Base-by-base conservation (phyloP, 768 basidiomycete species). In the Amanita rubescens region DNA sequence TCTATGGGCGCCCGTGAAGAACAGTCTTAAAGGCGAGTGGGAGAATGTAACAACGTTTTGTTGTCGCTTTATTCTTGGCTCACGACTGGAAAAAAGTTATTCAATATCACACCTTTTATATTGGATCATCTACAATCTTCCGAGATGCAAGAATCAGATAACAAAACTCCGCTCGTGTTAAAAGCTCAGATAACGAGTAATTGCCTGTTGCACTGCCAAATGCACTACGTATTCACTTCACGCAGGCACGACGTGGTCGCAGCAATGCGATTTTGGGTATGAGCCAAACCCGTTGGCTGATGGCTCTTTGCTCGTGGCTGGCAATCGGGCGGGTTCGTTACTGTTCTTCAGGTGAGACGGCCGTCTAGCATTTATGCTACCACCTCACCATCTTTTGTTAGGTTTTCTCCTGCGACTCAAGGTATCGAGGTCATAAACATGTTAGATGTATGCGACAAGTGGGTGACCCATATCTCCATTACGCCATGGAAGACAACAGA, bases 11-110 rank as follows among this genome's bases (percentile, higher is more conserved):
- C 75, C 87, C 2, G 66, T 68, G 1, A 85, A 85, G 60, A 86
- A 90, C 60, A 76, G 76, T 57, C 61, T 90, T 20, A 85, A 77
- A 56, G 87, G 89, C 43, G 80, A 87, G 71, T 91, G 89, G 90
- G 54, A 59, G 5, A 82, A 77, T 65, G 89, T 82, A 49, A 17
- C 25, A 24, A 32, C 27, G 3, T 25, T 7, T n/a, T n/a, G 43
- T 32, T 37, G 51, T 22, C 12, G 25, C 6, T 22, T 39, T 27
- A 4, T 19, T 48, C 6, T 33, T 57, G 39, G 38, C 32, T 60
- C 45, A 41, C 2, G 54, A 22, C 19, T 19, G 6, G 12, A 25
- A 30, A 57, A 87, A 84, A 70, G 27, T 30, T 80, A 10, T 72
- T 69, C 56, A 78, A 85, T 57, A 68, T 85, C 22, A 84, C 83